These are phyloP conservation scores for Pseudocercospora ulei DNA, from an alignment of 2,329 filamentous ascomycete genomes.

Conservation along the genomic window DNA sequence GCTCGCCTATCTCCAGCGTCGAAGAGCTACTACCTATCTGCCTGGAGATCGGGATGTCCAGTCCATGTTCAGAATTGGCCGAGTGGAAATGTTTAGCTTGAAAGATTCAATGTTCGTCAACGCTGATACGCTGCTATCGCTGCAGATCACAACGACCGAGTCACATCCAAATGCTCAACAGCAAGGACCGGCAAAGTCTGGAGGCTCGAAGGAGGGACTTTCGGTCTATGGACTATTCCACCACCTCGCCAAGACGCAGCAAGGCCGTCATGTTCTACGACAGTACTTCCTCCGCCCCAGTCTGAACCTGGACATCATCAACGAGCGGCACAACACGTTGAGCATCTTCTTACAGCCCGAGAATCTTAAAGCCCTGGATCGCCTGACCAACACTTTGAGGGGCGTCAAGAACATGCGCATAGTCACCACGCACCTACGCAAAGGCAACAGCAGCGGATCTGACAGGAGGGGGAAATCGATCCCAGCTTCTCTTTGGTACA, in stretches of 20 bases:
- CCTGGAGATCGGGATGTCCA: constrained; percentile 49
- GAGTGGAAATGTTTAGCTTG: constrained; percentile 66
- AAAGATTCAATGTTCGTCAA: constrained; percentile 63
- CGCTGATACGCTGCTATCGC: constrained; percentile 64
- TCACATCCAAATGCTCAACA: constrained; percentile 72
- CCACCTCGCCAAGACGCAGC: constrained; percentile 61
- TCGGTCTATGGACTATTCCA: constrained; percentile 79
- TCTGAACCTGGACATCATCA: constrained; percentile 56
- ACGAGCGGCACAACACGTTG: constrained; percentile 61
- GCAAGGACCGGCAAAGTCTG: constrained; percentile 54
- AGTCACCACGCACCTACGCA: constrained; percentile 60
- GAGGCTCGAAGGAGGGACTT: constrained; percentile 64
- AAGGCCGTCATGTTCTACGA: constrained; percentile 65
- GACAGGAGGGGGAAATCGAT: constrained; percentile 49
- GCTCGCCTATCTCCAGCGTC: constrained; percentile 65
- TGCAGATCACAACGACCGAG: constrained; percentile 79
- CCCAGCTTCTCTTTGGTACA: constrained; percentile 54
- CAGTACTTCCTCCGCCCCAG: constrained; percentile 74
- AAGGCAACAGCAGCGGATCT: constrained; percentile 56
- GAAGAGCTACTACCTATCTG: constrained; percentile 53
- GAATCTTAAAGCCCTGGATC: constrained; percentile 50
- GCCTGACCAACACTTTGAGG: constrained; percentile 53
- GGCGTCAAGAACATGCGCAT: constrained; percentile 67
- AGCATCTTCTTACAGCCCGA: constrained; percentile 56
- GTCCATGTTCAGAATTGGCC: constrained; percentile 51